Percentiles rank a stretch among this genome's conserved stretches.
Conservation (phyloP, 129 eudicot species). For the Silybum marianum region DNA sequence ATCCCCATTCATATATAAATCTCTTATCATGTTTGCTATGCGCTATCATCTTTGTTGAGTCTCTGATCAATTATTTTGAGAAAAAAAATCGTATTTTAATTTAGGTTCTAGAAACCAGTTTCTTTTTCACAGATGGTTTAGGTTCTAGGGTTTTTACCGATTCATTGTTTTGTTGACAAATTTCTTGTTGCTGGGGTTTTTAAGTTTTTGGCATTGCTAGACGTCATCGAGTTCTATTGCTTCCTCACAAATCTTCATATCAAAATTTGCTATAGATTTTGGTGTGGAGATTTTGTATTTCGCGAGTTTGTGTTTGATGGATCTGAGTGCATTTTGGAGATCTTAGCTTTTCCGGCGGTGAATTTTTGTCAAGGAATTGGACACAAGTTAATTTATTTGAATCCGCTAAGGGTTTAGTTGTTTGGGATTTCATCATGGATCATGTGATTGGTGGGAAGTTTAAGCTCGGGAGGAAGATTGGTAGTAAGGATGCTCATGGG, state of each 20-base stretch:
- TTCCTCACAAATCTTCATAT: not conserved
- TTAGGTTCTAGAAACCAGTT: not conserved
- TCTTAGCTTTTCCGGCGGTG: no score
- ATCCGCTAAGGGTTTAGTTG: not conserved
- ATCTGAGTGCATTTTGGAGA: constrained; percentile 44
- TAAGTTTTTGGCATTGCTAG: not conserved
- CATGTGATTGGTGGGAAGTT: constrained; percentile 95
- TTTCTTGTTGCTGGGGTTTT: no score
- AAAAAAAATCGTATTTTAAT: not conserved
- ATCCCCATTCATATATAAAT: not conserved
- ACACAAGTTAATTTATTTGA: not conserved
- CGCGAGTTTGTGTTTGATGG: constrained; percentile 40
- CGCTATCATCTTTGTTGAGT: constrained; percentile 4
- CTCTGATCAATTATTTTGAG: constrained; percentile 1
- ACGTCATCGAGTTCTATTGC: not conserved
- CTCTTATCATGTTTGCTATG: not conserved
- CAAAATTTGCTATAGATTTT: constrained; percentile 10
- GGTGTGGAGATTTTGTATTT: constrained; percentile 2
- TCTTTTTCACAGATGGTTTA: constrained; percentile 11
- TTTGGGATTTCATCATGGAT: constrained; percentile 54
- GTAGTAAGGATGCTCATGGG: no score
- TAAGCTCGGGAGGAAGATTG: constrained; percentile 94
- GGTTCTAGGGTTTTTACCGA: constrained; percentile 35
- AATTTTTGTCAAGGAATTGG: constrained; percentile 8
- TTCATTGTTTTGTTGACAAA: constrained; percentile 1